Base-by-base conservation (phyloP, 192 early-diverging fungal species). In the Dissophora ornata region DNA sequence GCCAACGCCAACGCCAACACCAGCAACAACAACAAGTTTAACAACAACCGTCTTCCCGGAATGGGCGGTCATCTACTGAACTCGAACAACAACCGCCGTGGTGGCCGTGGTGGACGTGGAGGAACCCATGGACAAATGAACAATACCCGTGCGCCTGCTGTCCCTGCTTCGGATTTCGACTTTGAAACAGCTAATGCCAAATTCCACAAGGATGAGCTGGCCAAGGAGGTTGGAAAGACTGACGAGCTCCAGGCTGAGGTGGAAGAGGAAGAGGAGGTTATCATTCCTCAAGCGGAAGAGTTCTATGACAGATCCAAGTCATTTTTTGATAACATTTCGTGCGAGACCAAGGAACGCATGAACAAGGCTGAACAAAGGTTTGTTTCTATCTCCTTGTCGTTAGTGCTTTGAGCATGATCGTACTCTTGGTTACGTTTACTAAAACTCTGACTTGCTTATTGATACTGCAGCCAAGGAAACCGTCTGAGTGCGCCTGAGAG, bases 321-420 rank as follows among this genome's bases (percentile, higher is more conserved):
- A 30, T 99, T 99, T 84, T 99, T 99, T 87, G 97, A 98, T 79
- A 92, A 98, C 79, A 97, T 99, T 77, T 96, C 97, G 40, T 97
- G 95, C 77, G 97, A 99, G 77, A 87, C 91, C 30, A 96, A 95
- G 81, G 95, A 97, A 69, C 86, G 92, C 11, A 80, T 87, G 51
- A 91, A 92, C 71, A 80, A 84, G 58, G 73, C 67, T 18, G 73
- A 75, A 1, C 87, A 81, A 57, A 67, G 81, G 89, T 91, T 74
- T 15, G 81, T n/a, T n/a, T n/a, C n/a, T n/a, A n/a, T n/a, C n/a
- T n/a, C n/a, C n/a, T n/a, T n/a, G n/a, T n/a, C n/a, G n/a, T n/a
- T n/a, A n/a, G n/a, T n/a, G n/a, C n/a, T n/a, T n/a, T 67, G 24
- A 49, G 41, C 24, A n/a, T 19, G 36, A 12, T 38, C 3, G 6